Base-by-base conservation (phyloP, 2,329 filamentous ascomycete genomes). In the Cladosporium colombiae region DNA sequence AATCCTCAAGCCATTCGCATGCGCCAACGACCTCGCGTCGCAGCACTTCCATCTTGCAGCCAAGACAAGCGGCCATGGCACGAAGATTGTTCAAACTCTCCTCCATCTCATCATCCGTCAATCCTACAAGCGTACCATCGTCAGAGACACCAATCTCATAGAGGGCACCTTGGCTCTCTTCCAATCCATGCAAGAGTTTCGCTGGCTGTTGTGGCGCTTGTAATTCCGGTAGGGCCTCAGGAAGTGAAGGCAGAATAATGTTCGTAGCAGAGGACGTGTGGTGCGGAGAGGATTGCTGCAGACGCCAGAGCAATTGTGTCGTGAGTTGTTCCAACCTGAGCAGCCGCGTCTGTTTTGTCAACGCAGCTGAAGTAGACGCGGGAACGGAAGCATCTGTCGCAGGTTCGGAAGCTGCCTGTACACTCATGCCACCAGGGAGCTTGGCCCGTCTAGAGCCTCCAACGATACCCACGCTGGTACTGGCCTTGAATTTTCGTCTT, bases 81-180 rank as follows among this genome's bases (percentile, higher is more conserved):
- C 89, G 87, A 44, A 99, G 80, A 65, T 93, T 97, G 50, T 85
- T 86, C 67, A 98, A 83, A 75, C 93, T 97, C 78, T 98, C 94
- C 68, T 94, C 87, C 84, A 99, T 87, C 78, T 99, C 95, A 74
- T 97, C 93, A 69, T 91, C 88, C 2, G 92, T 91, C 56, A 99
- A 82, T 0, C 95, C 95, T 50, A 97, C 87, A 66, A 99, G 88
- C 0, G 90, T 92, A 8, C 95, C 95, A 79, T 98, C 93, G 76
- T 99, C 95, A 31, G 93, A 91, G 11, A 99, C 93, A 0, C 95
- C 95, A 76, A 99, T 96, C 77, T 99, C 94, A 72, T 99, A 99
- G 59, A 98, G 79, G 0, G 95, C 95, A 5, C 95, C 95, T 70
- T 92, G 90, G 18, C 93, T 97, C 76, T 97, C 93, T 75, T 98